A percentile compares a stretch with the other conserved stretches of the same genome.
These are phyloP conservation scores for Entrophospora sp. DNA, from an alignment of 192 early-diverging fungal genomes.

Conservation along the genomic window DNA sequence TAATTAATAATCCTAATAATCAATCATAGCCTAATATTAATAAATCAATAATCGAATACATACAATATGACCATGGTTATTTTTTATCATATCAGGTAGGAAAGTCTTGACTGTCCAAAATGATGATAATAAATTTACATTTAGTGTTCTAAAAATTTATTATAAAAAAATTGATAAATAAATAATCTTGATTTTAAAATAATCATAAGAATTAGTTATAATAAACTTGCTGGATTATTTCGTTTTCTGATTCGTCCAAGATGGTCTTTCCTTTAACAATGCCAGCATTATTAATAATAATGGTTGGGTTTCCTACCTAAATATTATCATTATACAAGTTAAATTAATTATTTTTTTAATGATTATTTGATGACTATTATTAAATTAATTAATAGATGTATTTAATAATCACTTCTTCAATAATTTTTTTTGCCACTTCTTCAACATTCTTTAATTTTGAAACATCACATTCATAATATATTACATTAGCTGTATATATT, in stretches of 20 bases:
- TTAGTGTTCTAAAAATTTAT: conserved; percentile 40
- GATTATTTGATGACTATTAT: not conserved
- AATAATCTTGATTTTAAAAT: no score
- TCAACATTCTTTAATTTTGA: conserved; percentile 37
- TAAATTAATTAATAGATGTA: not conserved
- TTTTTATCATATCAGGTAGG: conserved; percentile 64
- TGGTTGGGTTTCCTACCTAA: conserved; percentile 63
- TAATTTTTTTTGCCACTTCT: conserved; percentile 37
- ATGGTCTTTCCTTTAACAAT: conserved; percentile 57
- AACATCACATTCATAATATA: conserved; percentile 53
- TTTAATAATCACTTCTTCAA: conserved; percentile 26
- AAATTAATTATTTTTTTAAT: not conserved
- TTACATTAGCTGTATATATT: conserved; percentile 27
- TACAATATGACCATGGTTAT: conserved; percentile 72
- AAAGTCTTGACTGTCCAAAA: conserved; percentile 69
- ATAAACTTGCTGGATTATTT: conserved; percentile 42
- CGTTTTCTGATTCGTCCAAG: conserved; percentile 48
- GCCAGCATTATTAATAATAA: conserved; percentile 78
- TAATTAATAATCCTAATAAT: no score
- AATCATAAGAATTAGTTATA: no score
- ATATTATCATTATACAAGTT: not conserved
- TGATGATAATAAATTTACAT: conserved; percentile 67
- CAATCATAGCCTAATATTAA: no score
- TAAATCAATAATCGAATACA: conserved; percentile 21
- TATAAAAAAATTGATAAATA: not conserved